phyloP scores from a whole-genome alignment of 2,329 filamentous ascomycete species.

The Hypoxylon rubiginosum region DNA sequence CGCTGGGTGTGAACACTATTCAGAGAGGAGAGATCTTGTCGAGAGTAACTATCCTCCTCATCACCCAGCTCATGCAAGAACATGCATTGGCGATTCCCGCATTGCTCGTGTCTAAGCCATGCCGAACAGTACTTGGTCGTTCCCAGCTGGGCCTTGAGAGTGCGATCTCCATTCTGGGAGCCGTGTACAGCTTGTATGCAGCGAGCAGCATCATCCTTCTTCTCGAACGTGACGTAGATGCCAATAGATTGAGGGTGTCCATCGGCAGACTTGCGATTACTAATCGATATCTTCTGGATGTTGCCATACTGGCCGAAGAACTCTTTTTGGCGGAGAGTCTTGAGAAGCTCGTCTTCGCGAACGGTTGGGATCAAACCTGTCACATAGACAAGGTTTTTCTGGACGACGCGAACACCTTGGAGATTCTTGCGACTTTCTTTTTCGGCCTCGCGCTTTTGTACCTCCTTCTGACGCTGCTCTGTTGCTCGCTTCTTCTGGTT shows the following conservation, averaged over 20 bases:
- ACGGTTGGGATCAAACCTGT: conserved; percentile 93
- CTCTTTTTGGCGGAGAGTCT: conserved; percentile 88
- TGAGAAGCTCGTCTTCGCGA: conserved; percentile 90
- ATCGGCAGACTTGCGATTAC: conserved; percentile 86
- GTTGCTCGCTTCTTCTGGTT: conserved; percentile 93
- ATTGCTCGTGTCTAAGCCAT: conserved; percentile 93
- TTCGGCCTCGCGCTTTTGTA: conserved; percentile 95
- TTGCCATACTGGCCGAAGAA: conserved; percentile 99
- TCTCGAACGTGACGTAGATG: conserved; percentile 98
- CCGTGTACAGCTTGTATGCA: conserved; percentile 96
- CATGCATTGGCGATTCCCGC: conserved; percentile 96
- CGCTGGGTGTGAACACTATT: conserved; percentile 88
- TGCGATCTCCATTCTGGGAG: conserved; percentile 88
- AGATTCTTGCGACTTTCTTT: conserved; percentile 96
- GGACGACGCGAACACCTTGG: conserved; percentile 93
- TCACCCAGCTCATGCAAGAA: conserved; percentile 99
- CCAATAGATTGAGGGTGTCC: conserved; percentile 88
- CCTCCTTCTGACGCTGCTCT: conserved; percentile 89
- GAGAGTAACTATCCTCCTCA: conserved; percentile 95
- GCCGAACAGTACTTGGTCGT: conserved; percentile 99
- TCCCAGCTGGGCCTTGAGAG: conserved; percentile 82
- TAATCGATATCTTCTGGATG: conserved; percentile 98
- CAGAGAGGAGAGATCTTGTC: conserved; percentile 94
- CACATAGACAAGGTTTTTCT: conserved; percentile 99
- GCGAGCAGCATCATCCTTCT: conserved; percentile 87